These are phyloP conservation scores for Albifimbria verrucaria DNA, from an alignment of 2,329 filamentous ascomycete genomes.

Conservation along the genomic window DNA sequence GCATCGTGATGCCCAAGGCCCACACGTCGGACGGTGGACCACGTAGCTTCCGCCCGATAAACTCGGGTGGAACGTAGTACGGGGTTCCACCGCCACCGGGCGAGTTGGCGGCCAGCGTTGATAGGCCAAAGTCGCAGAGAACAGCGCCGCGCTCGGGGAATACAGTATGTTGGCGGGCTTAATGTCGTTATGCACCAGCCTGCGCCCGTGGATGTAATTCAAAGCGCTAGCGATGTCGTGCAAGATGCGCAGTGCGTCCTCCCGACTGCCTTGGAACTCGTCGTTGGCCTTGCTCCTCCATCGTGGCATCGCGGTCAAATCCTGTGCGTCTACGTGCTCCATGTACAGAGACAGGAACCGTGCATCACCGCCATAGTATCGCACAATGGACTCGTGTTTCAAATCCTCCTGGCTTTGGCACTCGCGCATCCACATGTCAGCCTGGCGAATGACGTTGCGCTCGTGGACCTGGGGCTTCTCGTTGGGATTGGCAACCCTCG, in stretches of 20 bases:
- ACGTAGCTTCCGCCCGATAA: conserved; percentile 51
- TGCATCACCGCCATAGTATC: conserved; percentile 56
- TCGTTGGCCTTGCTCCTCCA: conserved; percentile 49
- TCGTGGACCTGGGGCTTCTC: conserved; percentile 48
- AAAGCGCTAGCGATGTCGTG: conserved; percentile 52
- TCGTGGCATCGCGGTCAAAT: conserved; percentile 44
- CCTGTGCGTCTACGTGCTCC: conserved; percentile 57
- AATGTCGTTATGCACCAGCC: conserved; percentile 59
- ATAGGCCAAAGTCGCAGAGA: conserved; percentile 59
- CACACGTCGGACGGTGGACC: conserved; percentile 56
- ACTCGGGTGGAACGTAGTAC: conserved; percentile 61
- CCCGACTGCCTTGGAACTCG: conserved; percentile 45
- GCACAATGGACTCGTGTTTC: conserved; percentile 55
- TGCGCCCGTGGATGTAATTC: conserved; percentile 52
- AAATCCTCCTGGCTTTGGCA: conserved; percentile 53
- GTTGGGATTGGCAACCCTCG: conserved; percentile 36
- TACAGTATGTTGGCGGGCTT: conserved; percentile 62
- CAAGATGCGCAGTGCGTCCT: conserved; percentile 50
- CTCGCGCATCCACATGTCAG: conserved; percentile 58
- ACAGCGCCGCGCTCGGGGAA: conserved; percentile 55
- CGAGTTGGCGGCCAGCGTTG: conserved; percentile 43
- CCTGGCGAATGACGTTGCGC: conserved; percentile 55
- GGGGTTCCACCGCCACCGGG: conserved; percentile 54
- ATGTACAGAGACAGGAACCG: conserved; percentile 59
- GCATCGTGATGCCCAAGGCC: conserved; percentile 59